phyloP scores from a whole-genome alignment of 2,329 filamentous ascomycete genomes.

The Ilyonectria destructans region DNA sequence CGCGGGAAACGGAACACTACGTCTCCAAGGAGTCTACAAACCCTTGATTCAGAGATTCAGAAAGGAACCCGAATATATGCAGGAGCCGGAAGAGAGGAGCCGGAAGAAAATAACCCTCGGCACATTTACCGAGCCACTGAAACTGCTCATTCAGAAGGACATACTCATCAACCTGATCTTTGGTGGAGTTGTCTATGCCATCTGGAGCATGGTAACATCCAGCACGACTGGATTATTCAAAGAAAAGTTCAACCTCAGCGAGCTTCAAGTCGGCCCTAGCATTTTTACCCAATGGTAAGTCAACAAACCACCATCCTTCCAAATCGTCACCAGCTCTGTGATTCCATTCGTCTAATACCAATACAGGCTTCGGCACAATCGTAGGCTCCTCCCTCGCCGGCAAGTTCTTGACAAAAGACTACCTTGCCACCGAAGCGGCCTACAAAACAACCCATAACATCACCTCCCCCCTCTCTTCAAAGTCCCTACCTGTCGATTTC shows the following conservation, averaged over 20 bases:
- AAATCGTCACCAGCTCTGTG: neutral
- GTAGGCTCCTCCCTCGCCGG: constrained; percentile 20
- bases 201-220: constrained; percentile 31
- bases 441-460: constrained; percentile 16
- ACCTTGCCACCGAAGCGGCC: constrained; percentile 5
- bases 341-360: neutral
- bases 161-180: constrained; percentile 18
- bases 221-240: constrained; percentile 19
- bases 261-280: constrained; percentile 18
- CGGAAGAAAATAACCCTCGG: constrained; percentile 4
- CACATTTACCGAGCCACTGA: constrained; percentile 19
- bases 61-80: constrained; percentile 10
- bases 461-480: neutral
- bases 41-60: constrained; percentile 11
- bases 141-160: constrained; percentile 22
- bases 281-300: constrained; percentile 28
- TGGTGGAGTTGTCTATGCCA: constrained; percentile 22
- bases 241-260: constrained; percentile 12
- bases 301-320: no score
- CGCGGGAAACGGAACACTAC: constrained; percentile 21
- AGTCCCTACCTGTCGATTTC: constrained; percentile 17
- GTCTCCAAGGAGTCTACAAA: constrained; percentile 20
- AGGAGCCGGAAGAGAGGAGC: neutral
- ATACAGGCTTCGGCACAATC: constrained; percentile 20
- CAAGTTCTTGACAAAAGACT: constrained; percentile 20